These are phyloP conservation scores for Populus simonii DNA, from an alignment of 345 rosid species.

Conservation along the genomic window DNA sequence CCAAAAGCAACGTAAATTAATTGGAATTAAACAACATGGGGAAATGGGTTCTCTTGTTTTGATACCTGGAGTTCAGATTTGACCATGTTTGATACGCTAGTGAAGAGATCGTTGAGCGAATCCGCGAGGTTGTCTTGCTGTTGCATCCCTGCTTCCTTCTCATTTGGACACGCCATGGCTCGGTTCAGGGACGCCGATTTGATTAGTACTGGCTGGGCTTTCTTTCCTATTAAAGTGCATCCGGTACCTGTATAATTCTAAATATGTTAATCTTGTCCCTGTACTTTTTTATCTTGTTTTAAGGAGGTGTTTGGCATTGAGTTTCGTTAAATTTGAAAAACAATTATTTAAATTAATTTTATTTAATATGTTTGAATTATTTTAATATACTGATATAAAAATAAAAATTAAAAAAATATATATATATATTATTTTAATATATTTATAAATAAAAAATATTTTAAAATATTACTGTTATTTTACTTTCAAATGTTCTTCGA, in stretches of 20 bases:
- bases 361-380: accelerated
- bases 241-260: no score
- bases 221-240: no score
- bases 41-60: neutral
- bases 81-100: conserved; percentile 68
- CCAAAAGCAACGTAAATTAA: neutral
- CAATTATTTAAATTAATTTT: no score
- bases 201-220: no score
- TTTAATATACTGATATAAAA: no score
- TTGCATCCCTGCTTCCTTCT: conserved; percentile 21
- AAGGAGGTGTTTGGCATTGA: no score
- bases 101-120: conserved; percentile 60
- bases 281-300: no score
- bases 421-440: no score
- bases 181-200: neutral
- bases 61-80: conserved; percentile 74
- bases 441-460: no score
- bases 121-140: conserved; percentile 60
- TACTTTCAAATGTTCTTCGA: accelerated
- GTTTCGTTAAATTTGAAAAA: no score
- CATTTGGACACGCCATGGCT: conserved; percentile 15
- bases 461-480: accelerated
- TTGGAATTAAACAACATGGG: neutral
- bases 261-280: no score
- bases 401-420: no score